Evolutionary conservation across 257 asterid species (phyloP).

Genomic region (Phtheirospermum japonicum): DNA sequence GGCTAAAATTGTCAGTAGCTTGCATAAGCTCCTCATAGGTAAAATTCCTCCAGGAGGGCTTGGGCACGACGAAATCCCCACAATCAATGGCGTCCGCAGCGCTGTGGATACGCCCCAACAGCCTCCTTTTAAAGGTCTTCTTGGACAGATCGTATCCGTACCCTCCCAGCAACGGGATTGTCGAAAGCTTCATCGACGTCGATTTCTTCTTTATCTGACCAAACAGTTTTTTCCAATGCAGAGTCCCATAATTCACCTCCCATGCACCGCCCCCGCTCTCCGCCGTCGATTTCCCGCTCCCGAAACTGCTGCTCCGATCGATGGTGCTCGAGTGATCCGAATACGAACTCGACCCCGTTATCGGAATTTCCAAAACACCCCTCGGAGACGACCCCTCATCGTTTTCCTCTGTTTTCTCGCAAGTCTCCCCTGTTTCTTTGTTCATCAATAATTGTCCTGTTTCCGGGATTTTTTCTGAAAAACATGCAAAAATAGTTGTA

Average conservation of each 20-base stretch:
- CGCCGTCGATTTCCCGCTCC: constrained; percentile 29
- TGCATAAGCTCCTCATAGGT: constrained; percentile 44
- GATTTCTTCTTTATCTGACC: constrained; percentile 56
- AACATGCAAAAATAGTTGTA: neutral
- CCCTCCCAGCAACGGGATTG: constrained; percentile 42
- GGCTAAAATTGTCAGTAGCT: constrained; percentile 63
- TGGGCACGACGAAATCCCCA: constrained; percentile 49
- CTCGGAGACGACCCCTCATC: constrained; percentile 52
- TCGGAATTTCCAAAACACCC: constrained; percentile 69
- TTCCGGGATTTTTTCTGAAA: neutral
- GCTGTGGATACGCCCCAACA: constrained; percentile 51
- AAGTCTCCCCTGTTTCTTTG: constrained; percentile 4
- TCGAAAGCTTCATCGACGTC: constrained; percentile 38
- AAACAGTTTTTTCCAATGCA: constrained; percentile 61
- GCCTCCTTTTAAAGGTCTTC: constrained; percentile 38
- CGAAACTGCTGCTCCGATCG: constrained; percentile 40
- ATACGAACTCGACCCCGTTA: constrained; percentile 41
- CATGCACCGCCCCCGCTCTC: constrained; percentile 31
- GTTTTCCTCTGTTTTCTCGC: neutral
- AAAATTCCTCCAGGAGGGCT: constrained; percentile 88
- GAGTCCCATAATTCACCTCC: constrained; percentile 35
- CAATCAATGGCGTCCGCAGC: constrained; percentile 56
- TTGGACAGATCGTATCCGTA: constrained; percentile 41
- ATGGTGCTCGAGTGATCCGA: constrained; percentile 32
- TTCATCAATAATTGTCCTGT: neutral